Conservation (phyloP, 495 filamentous ascomycete species). For the Aspergillus diversus region DNA sequence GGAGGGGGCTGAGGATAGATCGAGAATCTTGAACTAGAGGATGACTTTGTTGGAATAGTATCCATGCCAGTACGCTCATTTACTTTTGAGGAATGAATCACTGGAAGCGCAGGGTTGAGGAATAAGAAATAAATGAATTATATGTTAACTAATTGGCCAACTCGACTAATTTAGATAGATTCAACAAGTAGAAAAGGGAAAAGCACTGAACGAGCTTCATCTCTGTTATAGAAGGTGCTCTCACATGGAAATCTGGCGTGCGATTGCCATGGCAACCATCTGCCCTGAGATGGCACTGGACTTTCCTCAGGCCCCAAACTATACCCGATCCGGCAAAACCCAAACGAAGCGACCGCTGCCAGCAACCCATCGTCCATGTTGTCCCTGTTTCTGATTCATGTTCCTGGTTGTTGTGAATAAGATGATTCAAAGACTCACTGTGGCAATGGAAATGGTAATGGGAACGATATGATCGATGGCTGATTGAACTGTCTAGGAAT, state of each 20-base stretch:
- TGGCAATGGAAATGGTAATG: neutral
- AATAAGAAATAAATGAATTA: too few species aligned
- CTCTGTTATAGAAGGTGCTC: neutral
- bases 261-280: constrained; percentile 37
- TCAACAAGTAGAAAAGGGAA: too few species aligned
- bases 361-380: constrained; percentile 3
- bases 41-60: too few species aligned
- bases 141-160: too few species aligned
- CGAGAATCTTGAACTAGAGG: too few species aligned
- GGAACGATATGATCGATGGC: constrained; percentile 9
- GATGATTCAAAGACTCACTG: neutral
- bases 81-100: too few species aligned
- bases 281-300: constrained; percentile 4
- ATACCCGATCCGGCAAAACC: constrained; percentile 28
- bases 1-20: too few species aligned
- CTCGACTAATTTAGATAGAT: too few species aligned
- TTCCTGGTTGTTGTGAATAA: neutral
- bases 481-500: constrained; percentile 7
- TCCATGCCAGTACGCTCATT: neutral
- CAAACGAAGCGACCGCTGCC: constrained; percentile 21
- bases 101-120: too few species aligned
- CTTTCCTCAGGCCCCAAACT: constrained; percentile 28
- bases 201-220: neutral
- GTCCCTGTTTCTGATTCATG: constrained; percentile 23
- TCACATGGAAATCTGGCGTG: neutral